Evolutionary conservation across 257 asterid species (phyloP).

Genomic region (Ajuga chamaepitys): DNA sequence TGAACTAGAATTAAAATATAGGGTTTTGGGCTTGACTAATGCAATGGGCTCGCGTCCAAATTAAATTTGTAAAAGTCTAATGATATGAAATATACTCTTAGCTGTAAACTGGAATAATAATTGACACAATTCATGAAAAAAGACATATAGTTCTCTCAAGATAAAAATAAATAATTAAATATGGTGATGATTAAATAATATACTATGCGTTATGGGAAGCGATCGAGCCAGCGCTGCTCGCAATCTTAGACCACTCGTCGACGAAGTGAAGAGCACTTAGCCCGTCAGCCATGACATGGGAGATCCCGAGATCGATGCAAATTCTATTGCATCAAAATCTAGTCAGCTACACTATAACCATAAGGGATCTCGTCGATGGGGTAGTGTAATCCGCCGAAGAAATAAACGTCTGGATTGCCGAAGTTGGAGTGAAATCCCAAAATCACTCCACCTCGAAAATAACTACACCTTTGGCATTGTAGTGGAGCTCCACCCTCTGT

Average conservation of each 20-base stretch:
- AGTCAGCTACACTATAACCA: constrained; percentile 34
- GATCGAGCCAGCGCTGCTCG: constrained; percentile 18
- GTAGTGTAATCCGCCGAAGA: constrained; percentile 43
- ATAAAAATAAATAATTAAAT: too few relatives aligned
- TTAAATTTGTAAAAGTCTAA: too few relatives aligned
- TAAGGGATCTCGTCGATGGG: constrained; percentile 36
- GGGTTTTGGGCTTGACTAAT: too few relatives aligned
- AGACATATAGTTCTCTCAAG: too few relatives aligned
- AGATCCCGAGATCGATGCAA: constrained; percentile 32
- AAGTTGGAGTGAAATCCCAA: constrained; percentile 51
- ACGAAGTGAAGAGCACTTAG: constrained; percentile 39
- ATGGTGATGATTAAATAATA: too few relatives aligned
- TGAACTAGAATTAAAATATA: too few relatives aligned
- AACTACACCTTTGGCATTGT: constrained; percentile 47
- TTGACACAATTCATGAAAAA: too few relatives aligned
- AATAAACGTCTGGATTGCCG: constrained; percentile 28
- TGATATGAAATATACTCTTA: too few relatives aligned
- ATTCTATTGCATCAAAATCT: constrained; percentile 33
- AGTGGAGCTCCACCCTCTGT: constrained; percentile 56
- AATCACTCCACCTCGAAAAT: constrained; percentile 54
- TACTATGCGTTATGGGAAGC: too few relatives aligned
- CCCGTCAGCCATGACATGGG: constrained; percentile 45
- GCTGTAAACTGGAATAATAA: too few relatives aligned
- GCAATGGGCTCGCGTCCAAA: too few relatives aligned
- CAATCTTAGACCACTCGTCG: constrained; percentile 35